phyloP scores from a whole-genome alignment of 1,284 basidiomycete species.

The Heliocybe sulcata region DNA sequence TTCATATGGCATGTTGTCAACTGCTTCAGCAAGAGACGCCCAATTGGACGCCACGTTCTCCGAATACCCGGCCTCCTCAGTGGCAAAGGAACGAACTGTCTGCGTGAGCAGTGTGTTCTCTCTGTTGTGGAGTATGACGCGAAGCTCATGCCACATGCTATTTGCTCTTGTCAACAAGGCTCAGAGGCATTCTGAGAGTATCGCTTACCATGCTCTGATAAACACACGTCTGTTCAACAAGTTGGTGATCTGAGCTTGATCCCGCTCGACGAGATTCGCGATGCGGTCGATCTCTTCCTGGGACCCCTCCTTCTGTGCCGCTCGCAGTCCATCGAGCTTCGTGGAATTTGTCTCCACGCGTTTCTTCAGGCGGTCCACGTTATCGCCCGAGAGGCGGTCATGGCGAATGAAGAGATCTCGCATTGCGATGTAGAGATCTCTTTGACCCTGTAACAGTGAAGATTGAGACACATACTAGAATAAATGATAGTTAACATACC shows the following conservation, averaged over 20 bases:
- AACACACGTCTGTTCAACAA: slow-evolving; percentile 74
- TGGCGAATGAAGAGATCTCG: slow-evolving; percentile 81
- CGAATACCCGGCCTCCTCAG: slow-evolving; percentile 63
- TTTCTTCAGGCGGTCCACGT: slow-evolving; percentile 81
- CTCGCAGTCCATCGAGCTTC: slow-evolving; percentile 70
- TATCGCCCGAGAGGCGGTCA: slow-evolving; percentile 76
- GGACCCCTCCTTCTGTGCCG: slow-evolving; percentile 72
- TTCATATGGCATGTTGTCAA: slow-evolving; percentile 81
- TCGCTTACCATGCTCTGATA: slow-evolving; percentile 70
- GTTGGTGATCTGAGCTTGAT: slow-evolving; percentile 65
- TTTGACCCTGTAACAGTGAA: slow-evolving; percentile 49
- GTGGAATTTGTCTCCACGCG: slow-evolving; percentile 69
- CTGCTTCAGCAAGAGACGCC: slow-evolving; percentile 60
- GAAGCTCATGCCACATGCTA: slow-evolving; percentile 89
- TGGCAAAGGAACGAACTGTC: slow-evolving; percentile 62
- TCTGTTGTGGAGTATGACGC: slow-evolving; percentile 81
- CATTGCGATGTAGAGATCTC: slow-evolving; percentile 83
- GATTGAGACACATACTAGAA: neutral
- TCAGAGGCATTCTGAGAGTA: slow-evolving; percentile 3
- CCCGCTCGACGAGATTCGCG: slow-evolving; percentile 61
- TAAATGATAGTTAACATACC: slow-evolving; percentile 28
- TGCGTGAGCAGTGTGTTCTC: slow-evolving; percentile 79
- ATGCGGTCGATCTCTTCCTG: slow-evolving; percentile 76
- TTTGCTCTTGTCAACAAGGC: neutral
- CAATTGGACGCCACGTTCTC: slow-evolving; percentile 63